Evolutionary conservation across 192 early-diverging fungal species (phyloP).

Genomic region (Entrophospora sp.): DNA sequence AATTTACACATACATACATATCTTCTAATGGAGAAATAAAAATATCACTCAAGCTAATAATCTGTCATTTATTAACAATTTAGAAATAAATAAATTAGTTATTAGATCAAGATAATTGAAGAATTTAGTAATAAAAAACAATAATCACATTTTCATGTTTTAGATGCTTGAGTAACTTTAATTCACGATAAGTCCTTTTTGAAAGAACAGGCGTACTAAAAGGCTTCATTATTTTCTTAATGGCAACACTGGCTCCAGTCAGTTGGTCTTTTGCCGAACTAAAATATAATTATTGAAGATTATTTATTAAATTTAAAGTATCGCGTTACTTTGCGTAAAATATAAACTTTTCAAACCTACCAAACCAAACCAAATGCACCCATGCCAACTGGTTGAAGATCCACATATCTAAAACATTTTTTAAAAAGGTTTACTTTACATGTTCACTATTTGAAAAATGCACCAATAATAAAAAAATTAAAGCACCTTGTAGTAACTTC

Average conservation of each 20-base stretch:
- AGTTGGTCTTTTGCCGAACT: constrained; percentile 87
- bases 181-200: constrained; percentile 92
- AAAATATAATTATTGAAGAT: not conserved
- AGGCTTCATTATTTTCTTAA: constrained; percentile 96
- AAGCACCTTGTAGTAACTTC: constrained; percentile 64
- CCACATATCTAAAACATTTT: constrained; percentile 85
- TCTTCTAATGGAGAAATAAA: constrained; percentile 90
- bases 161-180: constrained; percentile 87
- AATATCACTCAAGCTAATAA: constrained; percentile 87
- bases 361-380: constrained; percentile 97
- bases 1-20: constrained; percentile 67
- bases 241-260: constrained; percentile 75
- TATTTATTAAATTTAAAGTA: too few species aligned
- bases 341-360: too few species aligned
- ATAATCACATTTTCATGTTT: constrained; percentile 95
- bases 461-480: not conserved
- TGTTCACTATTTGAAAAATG: too few species aligned
- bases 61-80: constrained; percentile 30
- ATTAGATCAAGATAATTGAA: not conserved
- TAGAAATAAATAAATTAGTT: not conserved
- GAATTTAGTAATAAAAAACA: not conserved
- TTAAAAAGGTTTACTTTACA: too few species aligned
- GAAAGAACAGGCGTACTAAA: constrained; percentile 87
- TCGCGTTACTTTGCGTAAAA: too few species aligned
- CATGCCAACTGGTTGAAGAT: constrained; percentile 92